Conservation (phyloP, 352 stramenopile genomes). For the Phytophthora crassamura region DNA sequence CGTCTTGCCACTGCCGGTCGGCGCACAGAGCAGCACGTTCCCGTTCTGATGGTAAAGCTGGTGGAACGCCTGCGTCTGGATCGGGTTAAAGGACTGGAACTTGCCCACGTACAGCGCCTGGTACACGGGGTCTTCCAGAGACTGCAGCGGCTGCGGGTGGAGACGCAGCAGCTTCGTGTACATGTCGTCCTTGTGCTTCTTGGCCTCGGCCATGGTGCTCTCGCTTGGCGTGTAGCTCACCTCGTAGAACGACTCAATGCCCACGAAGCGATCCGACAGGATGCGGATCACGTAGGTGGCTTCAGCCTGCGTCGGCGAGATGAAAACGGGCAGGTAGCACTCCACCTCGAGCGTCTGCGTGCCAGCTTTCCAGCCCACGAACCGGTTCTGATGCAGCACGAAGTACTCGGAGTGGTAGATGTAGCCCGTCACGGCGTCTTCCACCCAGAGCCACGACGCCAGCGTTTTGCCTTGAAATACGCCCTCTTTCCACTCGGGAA, state of each 20-base stretch:
- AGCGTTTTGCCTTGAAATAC: conserved; percentile 63
- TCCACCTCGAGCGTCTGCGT: conserved; percentile 88
- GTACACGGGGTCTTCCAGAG: conserved; percentile 92
- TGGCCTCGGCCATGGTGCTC: conserved; percentile 31
- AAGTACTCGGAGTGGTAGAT: conserved; percentile 96
- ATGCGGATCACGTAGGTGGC: conserved; percentile 95
- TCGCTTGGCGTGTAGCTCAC: conserved; percentile 64
- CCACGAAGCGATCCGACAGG: conserved; percentile 97
- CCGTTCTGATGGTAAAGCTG: conserved; percentile 96
- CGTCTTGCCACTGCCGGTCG: conserved; percentile 97
- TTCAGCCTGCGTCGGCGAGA: conserved; percentile 87
- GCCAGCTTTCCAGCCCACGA: conserved; percentile 69
- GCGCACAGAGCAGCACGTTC: conserved; percentile 96
- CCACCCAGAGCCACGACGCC: conserved; percentile 98
- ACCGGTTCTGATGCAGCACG: conserved; percentile 84
- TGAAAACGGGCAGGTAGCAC: conserved; percentile 97
- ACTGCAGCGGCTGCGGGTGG: conserved; percentile 94
- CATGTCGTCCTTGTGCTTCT: conserved; percentile 73
- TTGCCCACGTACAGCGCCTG: conserved; percentile 91
- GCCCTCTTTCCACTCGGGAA: conserved; percentile 74
- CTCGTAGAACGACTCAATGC: conserved; percentile 92
- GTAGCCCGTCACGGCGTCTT: conserved; percentile 92
- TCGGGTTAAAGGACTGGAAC: conserved; percentile 92
- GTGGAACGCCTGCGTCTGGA: conserved; percentile 99
- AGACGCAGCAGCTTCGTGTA: conserved; percentile 94